Evolutionary conservation across 129 eudicot genomes (phyloP).

Genomic region (Smallanthus sonchifolius): DNA sequence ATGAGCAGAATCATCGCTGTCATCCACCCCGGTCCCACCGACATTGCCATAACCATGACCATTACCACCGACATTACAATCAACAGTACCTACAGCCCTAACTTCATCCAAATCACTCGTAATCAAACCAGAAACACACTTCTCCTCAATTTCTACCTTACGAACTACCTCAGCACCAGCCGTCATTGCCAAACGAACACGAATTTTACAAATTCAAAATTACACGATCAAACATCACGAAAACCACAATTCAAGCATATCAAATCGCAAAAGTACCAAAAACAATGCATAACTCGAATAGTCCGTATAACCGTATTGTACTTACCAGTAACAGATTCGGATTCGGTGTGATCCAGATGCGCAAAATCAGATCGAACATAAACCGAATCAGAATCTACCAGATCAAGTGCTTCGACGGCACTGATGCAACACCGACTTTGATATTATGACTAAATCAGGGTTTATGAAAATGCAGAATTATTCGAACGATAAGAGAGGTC

Average conservation of each 20-base stretch:
- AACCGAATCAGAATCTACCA: slow-evolving; percentile 34
- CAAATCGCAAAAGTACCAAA: not conserved
- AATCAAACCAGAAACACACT: slow-evolving; percentile 21
- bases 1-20: slow-evolving; percentile 24
- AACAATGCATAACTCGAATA: slow-evolving; percentile 2
- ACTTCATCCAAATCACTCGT: slow-evolving; percentile 36
- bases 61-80: slow-evolving; percentile 29
- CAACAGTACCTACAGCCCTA: slow-evolving; percentile 31
- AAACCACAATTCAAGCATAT: slow-evolving; percentile 4
- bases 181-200: slow-evolving; percentile 36
- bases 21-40: slow-evolving; percentile 32
- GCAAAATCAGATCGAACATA: slow-evolving; percentile 31
- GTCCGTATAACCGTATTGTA: slow-evolving; percentile 24
- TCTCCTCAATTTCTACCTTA: slow-evolving; percentile 31
- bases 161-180: slow-evolving; percentile 34
- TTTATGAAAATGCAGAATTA: slow-evolving; percentile 22
- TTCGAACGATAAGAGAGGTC: slow-evolving; percentile 19
- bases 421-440: not conserved
- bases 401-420: slow-evolving; percentile 23
- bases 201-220: slow-evolving; percentile 22
- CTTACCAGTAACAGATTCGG: slow-evolving; percentile 32
- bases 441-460: slow-evolving; percentile 13
- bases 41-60: slow-evolving; percentile 24
- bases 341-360: slow-evolving; percentile 37
- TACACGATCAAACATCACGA: not conserved